These are phyloP conservation scores for Coprinopsis marcescibilis DNA, from an alignment of 768 basidiomycete species.

Conservation along the genomic window DNA sequence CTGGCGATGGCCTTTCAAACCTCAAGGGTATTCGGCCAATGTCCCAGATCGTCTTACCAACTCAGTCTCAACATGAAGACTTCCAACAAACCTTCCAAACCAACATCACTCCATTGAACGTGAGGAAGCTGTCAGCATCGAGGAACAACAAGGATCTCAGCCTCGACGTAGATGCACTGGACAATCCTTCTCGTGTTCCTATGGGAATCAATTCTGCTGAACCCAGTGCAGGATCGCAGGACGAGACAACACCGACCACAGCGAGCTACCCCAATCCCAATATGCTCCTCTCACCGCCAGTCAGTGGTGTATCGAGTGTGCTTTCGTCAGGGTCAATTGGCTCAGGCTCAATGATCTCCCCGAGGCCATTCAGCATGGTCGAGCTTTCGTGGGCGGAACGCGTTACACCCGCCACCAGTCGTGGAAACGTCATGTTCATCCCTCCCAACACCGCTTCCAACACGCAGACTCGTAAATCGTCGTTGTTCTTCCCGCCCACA, in stretches of 20 bases:
- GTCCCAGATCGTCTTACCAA: too few relatives aligned
- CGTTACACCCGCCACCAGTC: constrained; percentile 30
- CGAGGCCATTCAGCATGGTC: constrained; percentile 32
- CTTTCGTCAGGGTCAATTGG: constrained; percentile 13
- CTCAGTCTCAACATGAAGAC: too few relatives aligned
- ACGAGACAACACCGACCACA: not conserved
- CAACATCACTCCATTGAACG: not conserved
- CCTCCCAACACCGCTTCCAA: constrained; percentile 19
- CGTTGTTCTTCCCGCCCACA: constrained; percentile 33
- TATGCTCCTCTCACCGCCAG: constrained; percentile 21
- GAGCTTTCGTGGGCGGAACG: constrained; percentile 33
- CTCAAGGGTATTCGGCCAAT: too few relatives aligned
- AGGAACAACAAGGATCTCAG: constrained; percentile 3
- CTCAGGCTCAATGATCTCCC: constrained; percentile 16
- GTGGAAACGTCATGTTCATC: constrained; percentile 32
- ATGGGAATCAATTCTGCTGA: not conserved
- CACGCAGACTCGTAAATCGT: constrained; percentile 27
- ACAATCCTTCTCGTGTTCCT: not conserved
- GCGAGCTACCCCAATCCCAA: not conserved
- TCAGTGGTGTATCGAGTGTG: constrained; percentile 12
- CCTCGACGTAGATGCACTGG: constrained; percentile 2
- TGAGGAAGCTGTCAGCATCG: not conserved
- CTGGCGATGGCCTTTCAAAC: too few relatives aligned
- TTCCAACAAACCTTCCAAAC: not conserved
- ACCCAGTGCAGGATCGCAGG: not conserved